Evolutionary conservation across 306 rosid genomes (phyloP).

Genomic region (Senna siamea): DNA sequence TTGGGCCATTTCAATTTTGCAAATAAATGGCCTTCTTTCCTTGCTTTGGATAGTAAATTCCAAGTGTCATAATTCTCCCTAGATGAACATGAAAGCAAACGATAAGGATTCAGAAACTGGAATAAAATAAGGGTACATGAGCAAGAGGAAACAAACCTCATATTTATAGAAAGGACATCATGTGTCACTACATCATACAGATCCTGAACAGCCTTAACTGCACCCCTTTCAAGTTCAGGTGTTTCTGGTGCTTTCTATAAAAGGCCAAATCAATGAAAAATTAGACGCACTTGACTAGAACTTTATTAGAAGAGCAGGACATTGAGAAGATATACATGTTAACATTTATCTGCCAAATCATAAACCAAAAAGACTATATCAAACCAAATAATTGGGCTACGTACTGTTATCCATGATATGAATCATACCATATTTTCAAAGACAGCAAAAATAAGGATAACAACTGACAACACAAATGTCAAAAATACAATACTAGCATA

Average conservation of each 20-base stretch:
- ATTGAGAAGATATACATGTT: not conserved
- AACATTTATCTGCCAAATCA: not conserved
- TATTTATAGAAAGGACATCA: slow-evolving; percentile 65
- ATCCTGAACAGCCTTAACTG: slow-evolving; percentile 86
- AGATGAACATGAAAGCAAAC: slow-evolving; percentile 31
- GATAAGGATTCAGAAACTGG: slow-evolving; percentile 15
- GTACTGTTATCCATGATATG: not conserved
- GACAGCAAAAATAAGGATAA: not conserved
- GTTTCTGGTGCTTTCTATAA: slow-evolving; percentile 69
- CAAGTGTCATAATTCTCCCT: slow-evolving; percentile 78
- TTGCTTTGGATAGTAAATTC: slow-evolving; percentile 67
- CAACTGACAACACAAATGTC: not conserved
- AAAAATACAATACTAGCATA: not conserved
- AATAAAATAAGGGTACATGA: not conserved
- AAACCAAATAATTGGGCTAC: not conserved
- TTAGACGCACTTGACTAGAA: not conserved
- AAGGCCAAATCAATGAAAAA: slow-evolving; percentile 26
- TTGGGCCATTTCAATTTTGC: slow-evolving; percentile 85
- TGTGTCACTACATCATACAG: slow-evolving; percentile 80
- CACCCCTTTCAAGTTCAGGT: slow-evolving; percentile 71
- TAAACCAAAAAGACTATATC: slow-evolving; percentile 2
- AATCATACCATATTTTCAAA: not conserved
- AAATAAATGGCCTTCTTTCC: slow-evolving; percentile 78
- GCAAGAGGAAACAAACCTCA: slow-evolving; percentile 65
- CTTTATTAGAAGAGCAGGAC: slow-evolving; percentile 5